Percentiles rank a stretch among this genome's conserved stretches.
Evolutionary conservation across 1,284 basidiomycete genomes (phyloP).

Genomic region (Irpex sp.): DNA sequence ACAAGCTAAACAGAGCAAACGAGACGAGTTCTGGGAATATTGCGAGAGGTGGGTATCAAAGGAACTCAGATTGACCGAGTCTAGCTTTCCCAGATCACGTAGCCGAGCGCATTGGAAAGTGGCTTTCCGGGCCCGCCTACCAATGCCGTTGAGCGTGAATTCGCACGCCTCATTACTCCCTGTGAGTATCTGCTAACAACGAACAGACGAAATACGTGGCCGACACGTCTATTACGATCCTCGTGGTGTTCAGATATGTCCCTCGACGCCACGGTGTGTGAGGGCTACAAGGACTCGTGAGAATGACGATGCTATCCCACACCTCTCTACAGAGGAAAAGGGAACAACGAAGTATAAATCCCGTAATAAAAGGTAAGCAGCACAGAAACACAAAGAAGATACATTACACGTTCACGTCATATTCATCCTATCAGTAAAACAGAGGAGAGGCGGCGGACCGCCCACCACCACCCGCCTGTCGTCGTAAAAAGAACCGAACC

Average conservation of each 20-base stretch:
- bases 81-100: neutral
- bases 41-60: neutral
- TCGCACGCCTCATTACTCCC: neutral
- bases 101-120: neutral
- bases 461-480: neutral
- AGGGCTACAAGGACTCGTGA: neutral
- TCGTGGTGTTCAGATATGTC: neutral
- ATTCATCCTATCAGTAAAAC: neutral
- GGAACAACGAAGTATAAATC: too few species aligned
- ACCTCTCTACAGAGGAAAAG: too few species aligned
- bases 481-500: neutral
- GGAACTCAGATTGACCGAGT: neutral
- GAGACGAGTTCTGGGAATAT: neutral
- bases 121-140: neutral
- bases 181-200: neutral
- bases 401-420: neutral
- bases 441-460: neutral
- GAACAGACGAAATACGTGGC: neutral
- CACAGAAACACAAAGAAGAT: neutral
- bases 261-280: neutral
- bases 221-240: neutral
- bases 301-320: neutral
- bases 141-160: neutral
- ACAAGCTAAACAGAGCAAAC: neutral
- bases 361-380: neutral